Base-by-base conservation (phyloP, 169 alveolate genomes). In the Neospora caninum region DNA sequence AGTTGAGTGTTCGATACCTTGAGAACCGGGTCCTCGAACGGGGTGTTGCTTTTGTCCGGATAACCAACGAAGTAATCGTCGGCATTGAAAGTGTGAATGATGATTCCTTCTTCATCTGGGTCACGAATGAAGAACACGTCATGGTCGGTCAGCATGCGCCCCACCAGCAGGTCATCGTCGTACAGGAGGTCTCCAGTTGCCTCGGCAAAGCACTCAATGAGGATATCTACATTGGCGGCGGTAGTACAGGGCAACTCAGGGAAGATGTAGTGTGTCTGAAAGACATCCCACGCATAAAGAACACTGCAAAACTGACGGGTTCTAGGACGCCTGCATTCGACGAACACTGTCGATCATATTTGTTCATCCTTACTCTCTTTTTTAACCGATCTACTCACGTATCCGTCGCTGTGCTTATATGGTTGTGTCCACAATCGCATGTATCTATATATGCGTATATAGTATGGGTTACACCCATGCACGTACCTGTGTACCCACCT, bases 21-120 rank as follows among this genome's bases (percentile, higher is more conserved):
- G 82, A 92, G 41, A 41, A 58, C 39, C 38, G 92, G 95, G 22
- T 84, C 92, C 38, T 53, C 80, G 80, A 92, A 92, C 31, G 92
- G 92, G 42, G 64, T 34, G 42, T 84, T 88, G 83, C 13, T 13
- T 18, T 69, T 84, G 34, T 82, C 95, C 22, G 53, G 88, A 64
- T 34, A 64, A 31, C 95, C 94, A 41, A 45, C 91, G 54, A 91
- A 91, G 86, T 91, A 91, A 83, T 91, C 94, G 45, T 91, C 94
- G 29, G 91, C 94, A 49, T 91, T 91, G 45, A 91, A 41, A 38
- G 78, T 73, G 86, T 91, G 94, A 42, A 87, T 80, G 91, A 64
- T 38, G 4, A 91, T 87, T 42, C 22, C 70, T 18, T 80, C 88
- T 36, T 87, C 53, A 7, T 49, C 42, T 18, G 45, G 49, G 88